Conservation (phyloP, 139 green algal species). For the Edaphochlamys debaryana region DNA sequence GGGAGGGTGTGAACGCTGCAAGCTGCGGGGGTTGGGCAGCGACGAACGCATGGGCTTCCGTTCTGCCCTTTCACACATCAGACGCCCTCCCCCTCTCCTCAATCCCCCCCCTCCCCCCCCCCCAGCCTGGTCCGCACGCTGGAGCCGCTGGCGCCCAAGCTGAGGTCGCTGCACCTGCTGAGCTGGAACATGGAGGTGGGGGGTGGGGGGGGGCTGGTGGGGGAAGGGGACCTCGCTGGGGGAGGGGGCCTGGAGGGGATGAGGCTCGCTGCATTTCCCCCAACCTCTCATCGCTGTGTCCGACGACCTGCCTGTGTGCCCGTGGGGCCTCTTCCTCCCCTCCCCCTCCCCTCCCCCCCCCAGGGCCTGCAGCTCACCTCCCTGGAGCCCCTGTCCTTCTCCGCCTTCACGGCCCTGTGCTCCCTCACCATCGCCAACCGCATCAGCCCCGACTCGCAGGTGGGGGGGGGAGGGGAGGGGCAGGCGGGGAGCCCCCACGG, state of each 20-base stretch:
- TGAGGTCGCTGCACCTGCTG: slow-evolving; percentile 37
- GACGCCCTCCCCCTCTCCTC: too few relatives aligned
- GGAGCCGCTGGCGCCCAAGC: slow-evolving; percentile 21
- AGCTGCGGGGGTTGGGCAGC: too few relatives aligned
- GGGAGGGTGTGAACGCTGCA: too few relatives aligned
- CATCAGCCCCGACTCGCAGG: slow-evolving; percentile 30
- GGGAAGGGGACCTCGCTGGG: too few relatives aligned
- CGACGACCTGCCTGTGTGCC: too few relatives aligned
- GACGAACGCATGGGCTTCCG: neutral
- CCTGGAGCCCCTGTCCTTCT: slow-evolving; percentile 22
- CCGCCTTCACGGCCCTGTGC: slow-evolving; percentile 19
- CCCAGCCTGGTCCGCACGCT: slow-evolving; percentile 17
- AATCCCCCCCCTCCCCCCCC: neutral
- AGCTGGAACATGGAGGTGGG: slow-evolving; percentile 35
- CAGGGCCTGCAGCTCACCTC: neutral
- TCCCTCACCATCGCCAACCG: slow-evolving; percentile 37
- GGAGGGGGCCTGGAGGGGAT: too few relatives aligned
- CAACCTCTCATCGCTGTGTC: too few relatives aligned
- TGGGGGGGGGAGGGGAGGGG: neutral
- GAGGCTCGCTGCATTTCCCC: too few relatives aligned
- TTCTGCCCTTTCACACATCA: neutral
- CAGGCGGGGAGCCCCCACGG: neutral
- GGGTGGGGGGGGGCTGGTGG: too few relatives aligned
- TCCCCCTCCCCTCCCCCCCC: neutral
- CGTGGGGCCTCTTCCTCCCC: too few relatives aligned